Evolutionary conservation across 805 yeast genomes (phyloP).

Genomic region (Cyberlindnera veronae): DNA sequence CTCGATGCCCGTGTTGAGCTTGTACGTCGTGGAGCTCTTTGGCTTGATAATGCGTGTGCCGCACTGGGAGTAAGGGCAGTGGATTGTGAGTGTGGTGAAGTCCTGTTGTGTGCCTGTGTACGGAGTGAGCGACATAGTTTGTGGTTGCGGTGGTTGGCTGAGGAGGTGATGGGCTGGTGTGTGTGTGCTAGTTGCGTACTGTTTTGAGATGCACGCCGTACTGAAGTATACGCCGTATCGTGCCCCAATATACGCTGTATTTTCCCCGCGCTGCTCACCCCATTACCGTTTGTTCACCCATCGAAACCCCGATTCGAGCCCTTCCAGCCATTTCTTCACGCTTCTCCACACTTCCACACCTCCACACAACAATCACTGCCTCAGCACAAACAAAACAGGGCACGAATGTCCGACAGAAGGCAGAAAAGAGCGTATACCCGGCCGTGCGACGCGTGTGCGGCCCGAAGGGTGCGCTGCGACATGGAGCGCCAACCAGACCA

Average conservation of each 20-base stretch:
- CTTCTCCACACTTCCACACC: too few relatives aligned
- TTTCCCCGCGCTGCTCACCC: too few relatives aligned
- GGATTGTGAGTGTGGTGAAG: conserved; percentile 8
- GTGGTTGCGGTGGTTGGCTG: not conserved
- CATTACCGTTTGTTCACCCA: too few relatives aligned
- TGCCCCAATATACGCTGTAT: too few relatives aligned
- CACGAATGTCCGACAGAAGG: not conserved
- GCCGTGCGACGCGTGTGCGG: conserved; percentile 27
- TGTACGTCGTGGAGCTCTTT: not conserved
- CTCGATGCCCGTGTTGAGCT: conserved; percentile 6
- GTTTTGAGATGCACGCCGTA: too few relatives aligned
- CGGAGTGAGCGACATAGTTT: too few relatives aligned
- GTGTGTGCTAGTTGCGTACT: too few relatives aligned
- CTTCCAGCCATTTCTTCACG: too few relatives aligned
- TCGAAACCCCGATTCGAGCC: too few relatives aligned
- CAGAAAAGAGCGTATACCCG: conserved; percentile 12
- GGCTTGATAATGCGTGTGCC: conserved; percentile 25
- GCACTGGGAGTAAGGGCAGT: conserved; percentile 27
- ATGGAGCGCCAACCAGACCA: conserved; percentile 7
- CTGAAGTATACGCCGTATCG: too few relatives aligned
- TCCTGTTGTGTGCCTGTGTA: too few relatives aligned
- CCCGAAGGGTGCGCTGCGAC: conserved; percentile 25
- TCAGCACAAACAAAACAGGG: not conserved
- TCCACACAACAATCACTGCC: not conserved
- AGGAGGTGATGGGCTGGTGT: too few relatives aligned